A percentile compares a stretch with the other conserved stretches of the same genome.
Conservation (phyloP, 306 rosid species). For the Trifolium repens region DNA sequence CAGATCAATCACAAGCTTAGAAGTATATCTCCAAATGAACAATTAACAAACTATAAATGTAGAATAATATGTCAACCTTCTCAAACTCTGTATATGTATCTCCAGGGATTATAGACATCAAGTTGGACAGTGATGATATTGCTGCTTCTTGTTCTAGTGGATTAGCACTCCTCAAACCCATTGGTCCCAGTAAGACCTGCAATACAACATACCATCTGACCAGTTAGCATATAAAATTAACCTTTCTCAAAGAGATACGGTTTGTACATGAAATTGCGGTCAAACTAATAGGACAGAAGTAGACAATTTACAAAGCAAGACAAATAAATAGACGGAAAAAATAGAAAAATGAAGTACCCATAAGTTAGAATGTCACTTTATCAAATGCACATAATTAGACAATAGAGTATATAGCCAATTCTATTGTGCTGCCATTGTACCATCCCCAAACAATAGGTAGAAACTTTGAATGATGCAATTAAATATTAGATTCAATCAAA, state of each 20-base stretch:
- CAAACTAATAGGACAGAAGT: background rate
- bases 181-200: constrained; percentile 76
- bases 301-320: background rate
- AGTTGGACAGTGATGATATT: constrained; percentile 65
- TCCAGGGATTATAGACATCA: constrained; percentile 84
- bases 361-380: background rate
- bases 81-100: constrained; percentile 83
- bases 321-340: background rate
- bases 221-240: constrained; percentile 34
- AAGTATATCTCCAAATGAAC: constrained; percentile 23
- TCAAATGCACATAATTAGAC: constrained; percentile 11
- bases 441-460: background rate
- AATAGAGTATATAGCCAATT: constrained; percentile 12
- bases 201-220: constrained; percentile 37
- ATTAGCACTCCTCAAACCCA: constrained; percentile 70
- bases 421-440: background rate
- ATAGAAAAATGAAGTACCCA: constrained; percentile 1
- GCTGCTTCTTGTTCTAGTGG: constrained; percentile 74
- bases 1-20: constrained; percentile 19
- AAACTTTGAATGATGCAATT: background rate
- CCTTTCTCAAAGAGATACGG: constrained; percentile 18
- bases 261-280: constrained; percentile 18
- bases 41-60: constrained; percentile 7
- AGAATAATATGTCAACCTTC: constrained; percentile 55
- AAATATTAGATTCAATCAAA: constrained; percentile 1